Evolutionary conservation across 2,329 filamentous ascomycete species (phyloP).

Genomic region (Cercospora beticola): DNA sequence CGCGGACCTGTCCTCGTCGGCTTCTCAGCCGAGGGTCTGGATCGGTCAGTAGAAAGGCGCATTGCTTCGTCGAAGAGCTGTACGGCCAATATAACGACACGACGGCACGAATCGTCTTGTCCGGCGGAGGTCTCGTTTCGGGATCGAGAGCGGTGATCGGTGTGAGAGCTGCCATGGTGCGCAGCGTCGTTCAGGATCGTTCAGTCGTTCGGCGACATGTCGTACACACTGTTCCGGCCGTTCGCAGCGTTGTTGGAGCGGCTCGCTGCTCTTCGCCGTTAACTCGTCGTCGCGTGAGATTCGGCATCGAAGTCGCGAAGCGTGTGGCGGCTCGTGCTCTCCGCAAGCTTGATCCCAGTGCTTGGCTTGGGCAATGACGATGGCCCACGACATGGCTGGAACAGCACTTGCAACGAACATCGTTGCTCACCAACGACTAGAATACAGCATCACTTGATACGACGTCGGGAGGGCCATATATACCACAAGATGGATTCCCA

Average conservation of each 20-base stretch:
- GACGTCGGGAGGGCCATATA: neutral
- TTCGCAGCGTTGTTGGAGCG: neutral
- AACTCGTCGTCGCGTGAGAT: neutral
- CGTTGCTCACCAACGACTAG: neutral
- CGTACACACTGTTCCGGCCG: neutral
- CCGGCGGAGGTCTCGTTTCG: constrained; percentile 24
- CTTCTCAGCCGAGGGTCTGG: constrained; percentile 78
- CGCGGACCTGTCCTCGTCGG: constrained; percentile 74
- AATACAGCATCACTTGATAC: neutral
- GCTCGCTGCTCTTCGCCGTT: neutral
- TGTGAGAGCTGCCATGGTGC: constrained; percentile 19
- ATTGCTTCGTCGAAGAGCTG: constrained; percentile 70
- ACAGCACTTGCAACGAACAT: neutral
- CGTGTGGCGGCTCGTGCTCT: neutral
- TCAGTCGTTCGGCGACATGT: constrained; percentile 4
- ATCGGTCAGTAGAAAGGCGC: constrained; percentile 80
- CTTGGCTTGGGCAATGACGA: constrained; percentile 9
- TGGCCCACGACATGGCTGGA: neutral
- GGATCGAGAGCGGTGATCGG: constrained; percentile 35
- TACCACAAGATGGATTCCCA: neutral
- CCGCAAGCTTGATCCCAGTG: neutral
- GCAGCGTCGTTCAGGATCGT: neutral
- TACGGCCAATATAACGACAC: constrained; percentile 91
- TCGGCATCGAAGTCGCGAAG: constrained; percentile 10
- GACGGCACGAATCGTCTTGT: constrained; percentile 59